Conservation (phyloP, 805 yeast species). For the Pichia scutulata region DNA sequence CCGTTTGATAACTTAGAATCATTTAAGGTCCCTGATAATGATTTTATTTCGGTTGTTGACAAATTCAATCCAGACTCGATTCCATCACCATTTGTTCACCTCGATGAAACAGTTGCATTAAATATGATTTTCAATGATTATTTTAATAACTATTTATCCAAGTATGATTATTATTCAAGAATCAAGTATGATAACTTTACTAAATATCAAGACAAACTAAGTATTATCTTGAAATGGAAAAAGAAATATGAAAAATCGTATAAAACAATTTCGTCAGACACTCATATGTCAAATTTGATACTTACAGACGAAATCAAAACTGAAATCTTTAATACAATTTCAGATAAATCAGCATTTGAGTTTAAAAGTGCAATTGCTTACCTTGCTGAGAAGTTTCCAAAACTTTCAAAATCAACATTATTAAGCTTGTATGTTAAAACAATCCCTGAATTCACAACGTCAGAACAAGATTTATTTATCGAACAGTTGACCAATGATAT, state of each 20-base stretch:
- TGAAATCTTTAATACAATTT: background rate
- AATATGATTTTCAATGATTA: constrained; percentile 9
- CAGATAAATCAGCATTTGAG: background rate
- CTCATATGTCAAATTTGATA: background rate
- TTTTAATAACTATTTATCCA: constrained; percentile 5
- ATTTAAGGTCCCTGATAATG: background rate
- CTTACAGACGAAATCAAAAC: constrained; percentile 3
- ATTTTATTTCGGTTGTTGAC: background rate
- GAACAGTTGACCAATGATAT: constrained; percentile 5
- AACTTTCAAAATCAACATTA: background rate
- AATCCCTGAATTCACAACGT: background rate
- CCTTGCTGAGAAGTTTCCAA: background rate
- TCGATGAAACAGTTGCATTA: constrained; percentile 13
- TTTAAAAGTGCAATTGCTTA: background rate
- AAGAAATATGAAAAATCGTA: background rate
- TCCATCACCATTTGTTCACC: constrained; percentile 9
- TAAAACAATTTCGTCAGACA: background rate
- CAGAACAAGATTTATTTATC: background rate
- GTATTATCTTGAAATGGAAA: background rate
- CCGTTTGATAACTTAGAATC: constrained; percentile 4
- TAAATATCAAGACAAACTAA: constrained; percentile 1
- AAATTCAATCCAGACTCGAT: constrained; percentile 1
- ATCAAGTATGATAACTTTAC: constrained; percentile 12
- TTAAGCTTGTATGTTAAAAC: constrained; percentile 6
- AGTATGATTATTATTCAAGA: constrained; percentile 14